A percentile compares a stretch with the other conserved stretches of the same genome.
Conservation (phyloP, 2,329 filamentous ascomycete species). For the Fusarium chlamydosporum region DNA sequence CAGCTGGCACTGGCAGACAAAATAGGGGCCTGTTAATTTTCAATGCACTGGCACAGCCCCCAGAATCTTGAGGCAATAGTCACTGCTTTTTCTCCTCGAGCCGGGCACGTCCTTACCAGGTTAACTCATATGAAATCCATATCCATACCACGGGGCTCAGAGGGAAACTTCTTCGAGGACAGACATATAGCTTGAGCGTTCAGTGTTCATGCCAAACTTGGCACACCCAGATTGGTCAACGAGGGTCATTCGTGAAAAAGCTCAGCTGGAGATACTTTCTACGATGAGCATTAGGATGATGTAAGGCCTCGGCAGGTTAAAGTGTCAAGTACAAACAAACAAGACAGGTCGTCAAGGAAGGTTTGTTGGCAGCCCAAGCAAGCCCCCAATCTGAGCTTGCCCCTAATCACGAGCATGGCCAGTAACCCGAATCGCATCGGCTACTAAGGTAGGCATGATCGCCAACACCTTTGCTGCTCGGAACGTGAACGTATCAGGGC, state of each 20-base stretch:
- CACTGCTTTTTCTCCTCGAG: background rate
- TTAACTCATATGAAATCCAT: background rate
- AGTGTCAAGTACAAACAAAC: slow-evolving; percentile 7
- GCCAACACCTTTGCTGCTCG: background rate
- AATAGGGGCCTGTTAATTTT: background rate
- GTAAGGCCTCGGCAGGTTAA: background rate
- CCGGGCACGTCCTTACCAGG: background rate
- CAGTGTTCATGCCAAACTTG: background rate
- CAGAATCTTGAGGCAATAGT: background rate
- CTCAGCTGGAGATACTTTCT: slow-evolving; percentile 7
- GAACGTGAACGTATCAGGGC: background rate
- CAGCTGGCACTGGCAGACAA: slow-evolving; percentile 25
- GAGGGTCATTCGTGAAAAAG: background rate
- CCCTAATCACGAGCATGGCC: background rate
- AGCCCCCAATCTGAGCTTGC: background rate
- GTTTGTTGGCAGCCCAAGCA: background rate
- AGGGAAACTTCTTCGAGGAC: background rate
- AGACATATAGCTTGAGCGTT: background rate
- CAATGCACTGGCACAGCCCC: background rate
- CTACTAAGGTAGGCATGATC: background rate
- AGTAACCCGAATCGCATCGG: background rate
- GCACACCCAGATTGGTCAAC: background rate
- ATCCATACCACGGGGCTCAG: background rate
- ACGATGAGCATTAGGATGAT: background rate
- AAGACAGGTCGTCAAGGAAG: background rate